A percentile compares a stretch with the other conserved stretches of the same genome.
phyloP scores from a whole-genome alignment of 2,329 filamentous ascomycete species.

The Periconia sp. region DNA sequence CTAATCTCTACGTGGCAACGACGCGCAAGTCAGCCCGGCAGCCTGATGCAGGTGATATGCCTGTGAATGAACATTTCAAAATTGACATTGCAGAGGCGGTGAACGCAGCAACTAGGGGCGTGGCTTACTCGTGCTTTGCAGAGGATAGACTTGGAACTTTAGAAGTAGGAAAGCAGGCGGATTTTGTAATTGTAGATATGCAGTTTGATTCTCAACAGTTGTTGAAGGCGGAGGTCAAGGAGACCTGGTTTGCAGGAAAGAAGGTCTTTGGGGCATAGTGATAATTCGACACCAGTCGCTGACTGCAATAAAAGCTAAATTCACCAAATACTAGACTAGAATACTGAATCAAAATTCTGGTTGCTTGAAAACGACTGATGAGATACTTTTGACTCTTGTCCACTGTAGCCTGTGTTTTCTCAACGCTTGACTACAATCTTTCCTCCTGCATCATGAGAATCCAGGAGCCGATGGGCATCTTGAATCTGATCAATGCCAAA shows the following conservation, averaged over 20 bases:
- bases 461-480: constrained; percentile 13
- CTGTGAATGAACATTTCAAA: constrained; percentile 61
- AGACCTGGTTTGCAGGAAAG: constrained; percentile 62
- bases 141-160: constrained; percentile 62
- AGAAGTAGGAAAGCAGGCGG: constrained; percentile 60
- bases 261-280: constrained; percentile 23
- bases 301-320: no score
- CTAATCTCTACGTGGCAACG: constrained; percentile 65
- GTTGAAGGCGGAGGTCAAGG: constrained; percentile 52
- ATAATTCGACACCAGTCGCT: no score
- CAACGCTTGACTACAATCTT: constrained; percentile 16
- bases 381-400: no score
- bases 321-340: no score
- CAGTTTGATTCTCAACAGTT: constrained; percentile 56
- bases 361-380: no score
- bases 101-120: constrained; percentile 60
- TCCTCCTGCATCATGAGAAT: constrained; percentile 11
- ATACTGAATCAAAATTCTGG: no score
- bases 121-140: constrained; percentile 65
- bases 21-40: constrained; percentile 63
- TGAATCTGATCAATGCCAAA: constrained; percentile 12
- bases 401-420: no score
- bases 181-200: constrained; percentile 64
- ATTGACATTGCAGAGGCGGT: constrained; percentile 62
- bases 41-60: constrained; percentile 44